These are phyloP conservation scores for Tuctoria greenei DNA, from an alignment of 176 grass and related monocot species.

Conservation along the genomic window DNA sequence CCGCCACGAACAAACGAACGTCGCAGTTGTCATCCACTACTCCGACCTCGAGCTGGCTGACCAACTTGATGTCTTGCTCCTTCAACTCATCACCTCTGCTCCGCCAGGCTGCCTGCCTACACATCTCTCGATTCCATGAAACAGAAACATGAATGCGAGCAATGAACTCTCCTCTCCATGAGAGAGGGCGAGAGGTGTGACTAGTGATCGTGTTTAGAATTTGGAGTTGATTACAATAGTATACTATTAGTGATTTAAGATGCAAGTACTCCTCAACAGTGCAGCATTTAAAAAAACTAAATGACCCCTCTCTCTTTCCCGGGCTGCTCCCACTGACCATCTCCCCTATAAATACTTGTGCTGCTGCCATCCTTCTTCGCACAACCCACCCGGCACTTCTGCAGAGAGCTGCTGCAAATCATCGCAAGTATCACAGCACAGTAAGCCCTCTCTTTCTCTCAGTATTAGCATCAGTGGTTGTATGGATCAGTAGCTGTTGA, in stretches of 20 bases:
- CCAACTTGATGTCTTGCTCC: not conserved
- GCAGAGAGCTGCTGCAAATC: not conserved
- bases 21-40: conserved; percentile 18
- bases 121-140: conserved; percentile 30
- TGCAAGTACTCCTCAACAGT: conserved; percentile 29
- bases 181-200: not conserved
- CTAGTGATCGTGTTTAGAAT: conserved; percentile 5
- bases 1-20: not conserved
- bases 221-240: not conserved
- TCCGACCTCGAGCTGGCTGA: not conserved
- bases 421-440: not conserved
- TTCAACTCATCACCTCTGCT: not conserved
- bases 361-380: conserved; percentile 28
- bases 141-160: conserved; percentile 43
- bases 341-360: conserved; percentile 63
- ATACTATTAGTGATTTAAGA: not conserved
- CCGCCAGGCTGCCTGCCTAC: conserved; percentile 7
- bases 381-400: conserved; percentile 12
- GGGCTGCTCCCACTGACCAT: not conserved
- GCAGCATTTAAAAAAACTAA: conserved; percentile 62
- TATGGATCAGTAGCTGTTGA: not conserved
- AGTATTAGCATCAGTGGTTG: not conserved
- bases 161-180: conserved; percentile 8
- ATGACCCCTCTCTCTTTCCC: conserved; percentile 34
- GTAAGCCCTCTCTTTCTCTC: conserved; percentile 1